These are phyloP conservation scores for Passiflora organensis DNA, from an alignment of 345 rosid genomes.

Conservation along the genomic window DNA sequence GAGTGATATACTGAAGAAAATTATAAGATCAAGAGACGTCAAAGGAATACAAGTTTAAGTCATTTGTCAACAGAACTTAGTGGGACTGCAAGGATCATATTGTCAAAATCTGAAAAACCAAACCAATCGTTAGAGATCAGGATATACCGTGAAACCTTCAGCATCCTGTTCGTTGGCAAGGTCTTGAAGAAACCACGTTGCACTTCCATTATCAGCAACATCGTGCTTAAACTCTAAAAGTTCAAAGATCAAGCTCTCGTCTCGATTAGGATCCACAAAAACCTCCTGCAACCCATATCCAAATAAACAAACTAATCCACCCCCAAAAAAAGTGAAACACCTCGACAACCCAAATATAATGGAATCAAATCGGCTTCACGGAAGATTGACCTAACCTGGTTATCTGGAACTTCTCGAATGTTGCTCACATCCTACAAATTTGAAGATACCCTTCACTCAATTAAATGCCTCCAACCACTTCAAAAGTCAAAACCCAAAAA, in stretches of 20 bases:
- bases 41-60: too few relatives aligned
- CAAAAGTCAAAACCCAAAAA: neutral
- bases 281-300: slow-evolving; percentile 43
- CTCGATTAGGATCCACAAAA: slow-evolving; percentile 69
- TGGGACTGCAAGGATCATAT: too few relatives aligned
- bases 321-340: slow-evolving; percentile 6
- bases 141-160: slow-evolving; percentile 50
- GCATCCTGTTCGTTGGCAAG: slow-evolving; percentile 71
- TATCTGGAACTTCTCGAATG: slow-evolving; percentile 66
- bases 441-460: neutral
- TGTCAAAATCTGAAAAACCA: too few relatives aligned
- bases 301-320: too few relatives aligned
- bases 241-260: slow-evolving; percentile 85
- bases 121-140: neutral
- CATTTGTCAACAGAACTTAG: too few relatives aligned
- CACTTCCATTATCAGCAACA: slow-evolving; percentile 52
- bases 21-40: too few relatives aligned
- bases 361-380: neutral
- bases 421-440: slow-evolving; percentile 58
- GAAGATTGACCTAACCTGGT: slow-evolving; percentile 45
- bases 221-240: slow-evolving; percentile 65
- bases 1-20: too few relatives aligned
- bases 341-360: neutral
- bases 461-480: neutral
- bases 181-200: slow-evolving; percentile 72